A percentile compares a stretch with the other conserved stretches of the same genome.
Conservation (phyloP, 2,329 filamentous ascomycete species). For the Venturia effusa region DNA sequence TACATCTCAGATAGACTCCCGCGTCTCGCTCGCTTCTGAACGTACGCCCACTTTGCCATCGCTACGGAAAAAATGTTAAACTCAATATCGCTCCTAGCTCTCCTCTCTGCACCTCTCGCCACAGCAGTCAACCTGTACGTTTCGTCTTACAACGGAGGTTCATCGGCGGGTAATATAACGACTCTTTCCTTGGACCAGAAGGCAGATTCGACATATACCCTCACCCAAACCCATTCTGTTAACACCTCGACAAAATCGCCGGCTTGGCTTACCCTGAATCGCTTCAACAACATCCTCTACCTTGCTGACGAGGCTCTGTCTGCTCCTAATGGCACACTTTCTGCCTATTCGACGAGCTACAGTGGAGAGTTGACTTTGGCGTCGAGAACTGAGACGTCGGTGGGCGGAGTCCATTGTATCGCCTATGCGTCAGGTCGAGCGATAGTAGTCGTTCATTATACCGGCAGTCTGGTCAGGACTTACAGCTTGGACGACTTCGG, state of each 20-base stretch:
- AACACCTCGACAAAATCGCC: slow-evolving; percentile 38
- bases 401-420: slow-evolving; percentile 3
- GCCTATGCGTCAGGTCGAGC: slow-evolving; percentile 4
- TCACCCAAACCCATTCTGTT: slow-evolving; percentile 24
- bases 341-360: not conserved
- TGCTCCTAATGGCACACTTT: slow-evolving; percentile 1
- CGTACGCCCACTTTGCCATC: not conserved
- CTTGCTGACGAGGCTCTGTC: slow-evolving; percentile 44
- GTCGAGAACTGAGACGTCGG: not conserved
- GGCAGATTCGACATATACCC: slow-evolving; percentile 18
- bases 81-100: not conserved
- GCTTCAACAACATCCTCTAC: slow-evolving; percentile 40
- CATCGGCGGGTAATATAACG: slow-evolving; percentile 21
- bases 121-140: slow-evolving; percentile 30
- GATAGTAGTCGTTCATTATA: slow-evolving; percentile 3
- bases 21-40: not conserved
- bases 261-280: slow-evolving; percentile 51
- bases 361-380: not conserved
- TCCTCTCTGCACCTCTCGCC: not conserved
- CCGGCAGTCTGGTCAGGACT: not conserved
- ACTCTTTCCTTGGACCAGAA: slow-evolving; percentile 26
- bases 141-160: slow-evolving; percentile 31
- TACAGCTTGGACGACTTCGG: not conserved
- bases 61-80: not conserved
- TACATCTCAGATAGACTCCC: not conserved